Base-by-base conservation (phyloP, 139 green algal genomes). In the Astrephomene gubernaculifera region DNA sequence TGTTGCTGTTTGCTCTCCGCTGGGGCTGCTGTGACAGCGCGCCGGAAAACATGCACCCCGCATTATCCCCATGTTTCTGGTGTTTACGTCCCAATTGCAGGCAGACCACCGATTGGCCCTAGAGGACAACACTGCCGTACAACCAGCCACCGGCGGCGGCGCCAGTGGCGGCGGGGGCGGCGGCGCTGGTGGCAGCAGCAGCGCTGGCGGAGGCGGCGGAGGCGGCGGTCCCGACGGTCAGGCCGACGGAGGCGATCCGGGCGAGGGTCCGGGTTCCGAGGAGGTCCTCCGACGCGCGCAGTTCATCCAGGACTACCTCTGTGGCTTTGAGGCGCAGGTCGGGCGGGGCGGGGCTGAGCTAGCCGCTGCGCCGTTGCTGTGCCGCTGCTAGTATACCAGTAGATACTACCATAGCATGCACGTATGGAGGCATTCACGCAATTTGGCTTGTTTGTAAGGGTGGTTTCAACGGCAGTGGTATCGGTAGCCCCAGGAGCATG, bases 251-350 rank as follows among this genome's bases (percentile, higher is more conserved):
- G 19, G 22, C 33, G 19, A 24, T 17, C 52, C 31, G 43, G 70
- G 43, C 12, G 49, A 6, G 44, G 33, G 64, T 38, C 75, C 61
- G 29, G 81, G 24, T 17, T 24, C 57, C 2, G 54, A 78, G 41
- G 71, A 67, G 49, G 74, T 89, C 44, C 75, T 93, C 22, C 29
- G 52, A 12, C 87, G 90, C 3, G 83, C 93, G 64, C 87, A 80
- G 8, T 19, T 87, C 44, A 72, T 96, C 63, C 94, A 96, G 86
- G 60, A 91, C 29, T 93, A 96, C 57, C 86, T 96, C 43, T 87
- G 86, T 70, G 63, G 64, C 29, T 96, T 93, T 38, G 87, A 89
- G 64, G 45, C 63, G 8, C 85, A 89, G 83, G 83, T 88, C 38
- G 27, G 70, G n/a, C 9, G 19, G 31, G 9, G 64, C 43, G n/a